Evolutionary conservation across 768 basidiomycete species (phyloP), one percentile per base, ranked within the genome.

Genomic region (Dictyophora rubrovolvata): DNA sequence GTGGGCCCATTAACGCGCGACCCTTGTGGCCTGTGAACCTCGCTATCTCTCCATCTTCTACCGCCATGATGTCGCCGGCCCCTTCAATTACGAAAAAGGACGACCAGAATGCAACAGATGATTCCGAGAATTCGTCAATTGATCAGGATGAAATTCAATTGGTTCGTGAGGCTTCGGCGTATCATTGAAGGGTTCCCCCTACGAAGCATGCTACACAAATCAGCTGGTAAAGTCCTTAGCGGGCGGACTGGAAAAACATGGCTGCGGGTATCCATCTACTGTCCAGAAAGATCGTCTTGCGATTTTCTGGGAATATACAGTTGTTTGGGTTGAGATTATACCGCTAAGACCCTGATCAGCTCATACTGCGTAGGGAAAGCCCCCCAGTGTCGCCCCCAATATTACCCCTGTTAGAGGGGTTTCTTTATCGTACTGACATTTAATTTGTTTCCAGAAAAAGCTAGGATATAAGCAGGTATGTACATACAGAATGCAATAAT

Each of bases 331-430:
- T 93, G 91, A 94, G 92, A 93, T 88, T 61, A 93, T 82, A 93
- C 91, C 90, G 92, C 85, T 82, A 59, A 73, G 88, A 93, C 93
- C 91, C 89, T 93, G 92, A 89, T 80, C 86, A 91, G 89, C 83
- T 90, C 80, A 92, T 79, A 90, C 88, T 89, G 91, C 91, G 92
- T 91, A 89, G 92, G 90, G 89, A 89, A 93, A 89, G 66, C 86
- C 86, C 87, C 77, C 77, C 81, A 86, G 86, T 82, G 76, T 85
- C 74, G 65, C 70, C 74, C 73, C 78, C 72, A 72, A 71, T 69
- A 68, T 70, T 68, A 63, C 69, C 73, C 71, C 74, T 70, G 65
- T 69, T 63, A 60, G 61, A 65, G 67, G 68, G 70, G 73, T 75
- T 77, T 68, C 65, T 68, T 56, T 65, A 61, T 65, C 66, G 64